phyloP scores from a whole-genome alignment of 257 asterid genomes.

The Salvia rosmarinus region DNA sequence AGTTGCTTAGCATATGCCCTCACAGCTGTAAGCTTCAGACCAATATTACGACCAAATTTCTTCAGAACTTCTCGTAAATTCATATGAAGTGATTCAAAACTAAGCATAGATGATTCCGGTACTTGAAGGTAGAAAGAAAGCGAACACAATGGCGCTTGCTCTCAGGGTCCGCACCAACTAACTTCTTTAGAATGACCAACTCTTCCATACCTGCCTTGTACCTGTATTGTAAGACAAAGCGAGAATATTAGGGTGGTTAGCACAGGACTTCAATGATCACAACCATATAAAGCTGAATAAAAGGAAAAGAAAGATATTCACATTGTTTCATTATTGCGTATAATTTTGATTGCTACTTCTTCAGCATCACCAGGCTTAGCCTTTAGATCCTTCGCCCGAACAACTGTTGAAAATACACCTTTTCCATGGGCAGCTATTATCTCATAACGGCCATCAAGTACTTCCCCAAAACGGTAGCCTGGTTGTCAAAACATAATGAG shows the following conservation, averaged over 20 bases:
- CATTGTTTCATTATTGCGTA: slow-evolving; percentile 95
- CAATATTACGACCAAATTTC: slow-evolving; percentile 99
- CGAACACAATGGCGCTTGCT: slow-evolving; percentile 96
- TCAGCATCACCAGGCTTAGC: slow-evolving; percentile 71
- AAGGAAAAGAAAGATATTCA: slow-evolving; percentile 41
- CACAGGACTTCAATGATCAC: not conserved
- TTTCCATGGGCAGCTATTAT: slow-evolving; percentile 97
- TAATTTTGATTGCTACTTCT: slow-evolving; percentile 94
- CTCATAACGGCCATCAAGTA: slow-evolving; percentile 89
- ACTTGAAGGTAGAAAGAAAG: slow-evolving; percentile 91
- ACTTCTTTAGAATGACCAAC: slow-evolving; percentile 83
- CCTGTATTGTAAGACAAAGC: slow-evolving; percentile 48
- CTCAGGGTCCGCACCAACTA: slow-evolving; percentile 95
- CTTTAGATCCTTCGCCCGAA: slow-evolving; percentile 97
- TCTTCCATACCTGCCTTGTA: slow-evolving; percentile 98
- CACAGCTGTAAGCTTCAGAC: slow-evolving; percentile 96
- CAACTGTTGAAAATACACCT: slow-evolving; percentile 96
- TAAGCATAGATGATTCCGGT: slow-evolving; percentile 95
- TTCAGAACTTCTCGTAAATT: slow-evolving; percentile 98
- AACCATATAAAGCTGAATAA: slow-evolving; percentile 18
- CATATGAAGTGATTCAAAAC: slow-evolving; percentile 99
- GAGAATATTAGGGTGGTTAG: not conserved
- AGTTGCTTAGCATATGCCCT: slow-evolving; percentile 98
- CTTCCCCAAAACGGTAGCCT: slow-evolving; percentile 95
- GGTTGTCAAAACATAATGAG: slow-evolving; percentile 31